Evolutionary conservation across 1,139 yeast species (phyloP).

Genomic region (Hyphopichia burtonii): DNA sequence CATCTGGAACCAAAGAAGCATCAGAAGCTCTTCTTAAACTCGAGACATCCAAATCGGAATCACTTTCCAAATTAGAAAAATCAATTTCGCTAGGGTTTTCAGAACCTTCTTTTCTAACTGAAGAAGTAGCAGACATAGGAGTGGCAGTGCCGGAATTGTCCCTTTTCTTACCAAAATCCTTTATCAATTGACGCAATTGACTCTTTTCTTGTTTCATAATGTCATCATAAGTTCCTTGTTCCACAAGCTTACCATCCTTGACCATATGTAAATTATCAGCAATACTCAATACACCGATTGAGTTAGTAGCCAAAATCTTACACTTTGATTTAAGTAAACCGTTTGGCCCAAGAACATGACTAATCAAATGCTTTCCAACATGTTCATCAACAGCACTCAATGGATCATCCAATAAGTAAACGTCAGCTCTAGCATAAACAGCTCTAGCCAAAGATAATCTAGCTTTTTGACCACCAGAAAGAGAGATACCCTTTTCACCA

Average conservation of each 20-base stretch:
- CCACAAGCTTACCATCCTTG: conserved; percentile 73
- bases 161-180: conserved; percentile 69
- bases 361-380: conserved; percentile 71
- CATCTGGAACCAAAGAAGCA: conserved; percentile 49
- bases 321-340: conserved; percentile 80
- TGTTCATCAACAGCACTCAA: conserved; percentile 95
- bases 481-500: conserved; percentile 95
- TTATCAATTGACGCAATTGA: conserved; percentile 60
- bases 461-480: conserved; percentile 97
- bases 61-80: conserved; percentile 30
- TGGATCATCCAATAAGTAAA: conserved; percentile 85
- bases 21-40: conserved; percentile 73
- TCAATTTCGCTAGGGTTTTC: conserved; percentile 15
- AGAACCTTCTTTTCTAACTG: conserved; percentile 16
- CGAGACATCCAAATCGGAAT: conserved; percentile 29
- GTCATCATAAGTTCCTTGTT: conserved; percentile 69
- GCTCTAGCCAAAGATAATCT: conserved; percentile 92
- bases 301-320: conserved; percentile 83
- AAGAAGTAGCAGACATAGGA: conserved; percentile 1
- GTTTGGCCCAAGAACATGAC: conserved; percentile 61
- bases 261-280: conserved; percentile 76
- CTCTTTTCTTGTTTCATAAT: conserved; percentile 54
- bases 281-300: conserved; percentile 76
- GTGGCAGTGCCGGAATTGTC: conserved; percentile 10
- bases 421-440: conserved; percentile 91